These are phyloP conservation scores for Fusarium metavorans DNA, from an alignment of 2,329 filamentous ascomycete species.

Conservation along the genomic window DNA sequence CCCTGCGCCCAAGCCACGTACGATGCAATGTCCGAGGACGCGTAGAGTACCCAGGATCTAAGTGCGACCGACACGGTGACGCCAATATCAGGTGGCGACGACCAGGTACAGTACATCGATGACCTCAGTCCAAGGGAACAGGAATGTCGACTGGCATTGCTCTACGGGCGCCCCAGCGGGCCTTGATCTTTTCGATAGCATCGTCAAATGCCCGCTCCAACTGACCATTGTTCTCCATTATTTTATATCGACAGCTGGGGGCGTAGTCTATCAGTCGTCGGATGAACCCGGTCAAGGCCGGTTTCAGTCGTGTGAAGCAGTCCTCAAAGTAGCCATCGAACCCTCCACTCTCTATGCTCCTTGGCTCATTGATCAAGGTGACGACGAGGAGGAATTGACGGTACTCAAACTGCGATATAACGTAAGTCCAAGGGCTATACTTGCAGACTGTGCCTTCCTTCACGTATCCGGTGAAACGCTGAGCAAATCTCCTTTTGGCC, in stretches of 20 bases:
- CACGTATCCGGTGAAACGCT: slow-evolving; percentile 14
- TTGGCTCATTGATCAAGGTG: neutral
- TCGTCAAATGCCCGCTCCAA: slow-evolving; percentile 8
- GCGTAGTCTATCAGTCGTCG: slow-evolving; percentile 11
- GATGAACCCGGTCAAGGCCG: slow-evolving; percentile 10
- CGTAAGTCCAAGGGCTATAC: neutral
- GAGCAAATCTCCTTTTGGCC: slow-evolving; percentile 21
- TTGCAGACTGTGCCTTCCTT: neutral
- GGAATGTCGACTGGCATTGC: slow-evolving; percentile 21
- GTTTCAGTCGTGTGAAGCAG: slow-evolving; percentile 15
- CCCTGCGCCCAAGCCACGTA: slow-evolving; percentile 16
- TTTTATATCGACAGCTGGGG: slow-evolving; percentile 8
- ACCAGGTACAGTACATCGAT: slow-evolving; percentile 4
- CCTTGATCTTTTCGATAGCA: slow-evolving; percentile 4
- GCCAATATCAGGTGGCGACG: neutral
- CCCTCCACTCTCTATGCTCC: slow-evolving; percentile 12
- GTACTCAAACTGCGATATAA: slow-evolving; percentile 9
- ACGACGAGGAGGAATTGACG: slow-evolving; percentile 22
- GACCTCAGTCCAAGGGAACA: slow-evolving; percentile 13
- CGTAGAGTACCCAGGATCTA: neutral
- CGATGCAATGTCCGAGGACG: neutral
- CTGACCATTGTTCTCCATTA: slow-evolving; percentile 23
- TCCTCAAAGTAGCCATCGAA: slow-evolving; percentile 24
- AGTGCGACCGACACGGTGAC: neutral
- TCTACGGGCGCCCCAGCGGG: neutral